Evolutionary conservation across 2,329 filamentous ascomycete genomes (phyloP).

Genomic region (Pseudogymnoascus sp.): DNA sequence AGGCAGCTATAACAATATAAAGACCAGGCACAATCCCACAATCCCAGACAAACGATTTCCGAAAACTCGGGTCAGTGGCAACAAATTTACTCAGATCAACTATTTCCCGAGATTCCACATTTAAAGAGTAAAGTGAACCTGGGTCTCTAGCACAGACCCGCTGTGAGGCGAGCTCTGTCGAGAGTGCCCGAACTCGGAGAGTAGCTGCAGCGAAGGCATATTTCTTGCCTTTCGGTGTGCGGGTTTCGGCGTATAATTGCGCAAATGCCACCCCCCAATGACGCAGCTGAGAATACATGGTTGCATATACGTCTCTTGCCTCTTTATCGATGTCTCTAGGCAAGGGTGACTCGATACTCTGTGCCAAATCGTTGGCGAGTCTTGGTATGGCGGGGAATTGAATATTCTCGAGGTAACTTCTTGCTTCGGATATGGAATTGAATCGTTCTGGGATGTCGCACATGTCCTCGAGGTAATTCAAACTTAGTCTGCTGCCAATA

Average conservation of each 20-base stretch:
- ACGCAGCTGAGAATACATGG: slow-evolving; percentile 9
- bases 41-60: slow-evolving; percentile 17
- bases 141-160: slow-evolving; percentile 8
- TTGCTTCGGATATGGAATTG: slow-evolving; percentile 10
- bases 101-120: slow-evolving; percentile 13
- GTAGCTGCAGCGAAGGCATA: slow-evolving; percentile 16
- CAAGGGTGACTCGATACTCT: neutral
- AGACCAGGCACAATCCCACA: slow-evolving; percentile 17
- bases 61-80: slow-evolving; percentile 12
- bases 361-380: slow-evolving; percentile 9
- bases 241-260: slow-evolving; percentile 11
- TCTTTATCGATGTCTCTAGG: neutral
- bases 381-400: slow-evolving; percentile 12
- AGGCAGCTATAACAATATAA: slow-evolving; percentile 16
- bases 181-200: slow-evolving; percentile 12
- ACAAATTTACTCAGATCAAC: slow-evolving; percentile 12
- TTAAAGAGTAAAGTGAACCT: slow-evolving; percentile 7
- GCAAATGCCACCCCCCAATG: slow-evolving; percentile 17
- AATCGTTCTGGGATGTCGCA: slow-evolving; percentile 12
- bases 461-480: slow-evolving; percentile 12
- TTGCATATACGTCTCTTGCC: neutral
- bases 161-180: slow-evolving; percentile 12
- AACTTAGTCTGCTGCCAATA: slow-evolving; percentile 10
- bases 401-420: slow-evolving; percentile 11
- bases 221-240: slow-evolving; percentile 3